A percentile compares a stretch with the other conserved stretches of the same genome.
Conservation (phyloP, 371 early-diverging fungal genomes). For the Funneliformis caledonium region DNA sequence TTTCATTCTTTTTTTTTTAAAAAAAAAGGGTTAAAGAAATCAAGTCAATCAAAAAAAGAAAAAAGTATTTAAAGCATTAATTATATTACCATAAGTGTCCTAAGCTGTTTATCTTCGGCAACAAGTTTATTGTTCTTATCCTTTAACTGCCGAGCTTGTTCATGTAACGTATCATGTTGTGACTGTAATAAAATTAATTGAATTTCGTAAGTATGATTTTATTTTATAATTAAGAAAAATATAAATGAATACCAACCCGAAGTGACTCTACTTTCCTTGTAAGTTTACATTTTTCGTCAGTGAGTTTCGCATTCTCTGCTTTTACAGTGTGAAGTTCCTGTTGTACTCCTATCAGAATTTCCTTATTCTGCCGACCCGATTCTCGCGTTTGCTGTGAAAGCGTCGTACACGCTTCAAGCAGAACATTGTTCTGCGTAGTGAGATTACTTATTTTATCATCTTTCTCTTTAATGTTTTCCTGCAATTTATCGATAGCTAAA, state of each 20-base stretch:
- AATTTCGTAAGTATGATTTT: background rate
- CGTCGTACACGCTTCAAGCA: background rate
- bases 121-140: background rate
- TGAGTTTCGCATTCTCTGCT: background rate
- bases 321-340: background rate
- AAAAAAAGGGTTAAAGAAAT: background rate
- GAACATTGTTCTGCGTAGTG: background rate
- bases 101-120: background rate
- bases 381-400: background rate
- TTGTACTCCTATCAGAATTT: background rate
- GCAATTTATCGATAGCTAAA: background rate
- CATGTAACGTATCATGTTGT: no score
- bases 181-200: background rate
- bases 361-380: background rate
- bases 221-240: background rate
- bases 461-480: background rate
- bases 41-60: background rate
- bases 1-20: background rate
- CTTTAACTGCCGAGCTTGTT: background rate
- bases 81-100: background rate
- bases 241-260: background rate
- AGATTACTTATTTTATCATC: background rate
- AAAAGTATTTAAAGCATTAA: background rate
- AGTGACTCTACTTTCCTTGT: background rate
- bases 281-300: background rate